A percentile compares a stretch with the other conserved stretches of the same genome.
These are phyloP conservation scores for Fusarium sacchari DNA, from an alignment of 2,329 filamentous ascomycete genomes.

Conservation along the genomic window DNA sequence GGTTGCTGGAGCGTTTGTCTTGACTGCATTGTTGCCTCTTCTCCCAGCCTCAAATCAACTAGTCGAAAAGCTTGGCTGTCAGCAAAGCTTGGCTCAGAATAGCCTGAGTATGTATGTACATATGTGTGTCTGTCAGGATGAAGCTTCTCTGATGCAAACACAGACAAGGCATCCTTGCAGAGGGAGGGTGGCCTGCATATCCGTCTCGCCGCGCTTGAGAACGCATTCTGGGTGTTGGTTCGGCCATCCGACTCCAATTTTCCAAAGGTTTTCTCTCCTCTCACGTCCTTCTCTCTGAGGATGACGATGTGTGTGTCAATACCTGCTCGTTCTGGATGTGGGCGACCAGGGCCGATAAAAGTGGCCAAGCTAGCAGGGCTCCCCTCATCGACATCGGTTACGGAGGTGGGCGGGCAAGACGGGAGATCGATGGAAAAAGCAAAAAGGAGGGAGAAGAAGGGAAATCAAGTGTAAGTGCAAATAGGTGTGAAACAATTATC, in stretches of 20 bases:
- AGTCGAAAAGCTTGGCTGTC: background rate
- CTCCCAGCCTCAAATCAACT: constrained; percentile 9
- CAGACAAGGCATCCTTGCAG: constrained; percentile 19
- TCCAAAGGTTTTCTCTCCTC: background rate
- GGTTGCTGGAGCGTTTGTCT: background rate
- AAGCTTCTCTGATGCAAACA: constrained; percentile 22
- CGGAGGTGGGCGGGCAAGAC: constrained; percentile 40
- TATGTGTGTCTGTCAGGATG: constrained; percentile 5
- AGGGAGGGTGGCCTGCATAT: constrained; percentile 26
- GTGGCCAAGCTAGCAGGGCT: constrained; percentile 13
- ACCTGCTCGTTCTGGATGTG: constrained; percentile 10
- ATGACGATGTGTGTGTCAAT: constrained; percentile 4
- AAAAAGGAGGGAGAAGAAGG: constrained; percentile 36
- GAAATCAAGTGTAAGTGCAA: constrained; percentile 12
- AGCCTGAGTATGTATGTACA: background rate
- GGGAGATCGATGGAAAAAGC: constrained; percentile 39
- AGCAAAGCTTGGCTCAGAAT: background rate
- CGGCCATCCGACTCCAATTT: constrained; percentile 2
- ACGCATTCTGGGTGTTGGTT: constrained; percentile 23
- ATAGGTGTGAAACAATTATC: background rate
- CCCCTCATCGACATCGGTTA: constrained; percentile 24
- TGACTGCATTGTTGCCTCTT: constrained; percentile 16
- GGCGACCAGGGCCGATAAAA: constrained; percentile 17
- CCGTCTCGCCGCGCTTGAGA: constrained; percentile 33
- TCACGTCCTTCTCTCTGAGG: constrained; percentile 10